Conservation (phyloP, 2,329 filamentous ascomycete species). For the Penicillium verrucosum region DNA sequence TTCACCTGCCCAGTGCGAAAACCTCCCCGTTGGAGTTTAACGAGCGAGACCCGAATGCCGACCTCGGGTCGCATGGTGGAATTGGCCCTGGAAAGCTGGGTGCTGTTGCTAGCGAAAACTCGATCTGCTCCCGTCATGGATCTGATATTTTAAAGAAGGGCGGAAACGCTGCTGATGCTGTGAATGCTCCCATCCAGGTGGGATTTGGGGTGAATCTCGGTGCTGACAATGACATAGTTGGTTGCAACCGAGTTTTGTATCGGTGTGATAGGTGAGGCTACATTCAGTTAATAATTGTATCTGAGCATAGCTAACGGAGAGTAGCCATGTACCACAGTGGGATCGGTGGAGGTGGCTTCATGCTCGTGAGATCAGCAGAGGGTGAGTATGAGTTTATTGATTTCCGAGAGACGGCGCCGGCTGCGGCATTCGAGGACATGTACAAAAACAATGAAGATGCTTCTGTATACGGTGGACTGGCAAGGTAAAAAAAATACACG, state of each 20-base stretch:
- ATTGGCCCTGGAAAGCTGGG: slow-evolving; percentile 43
- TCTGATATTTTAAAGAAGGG: slow-evolving; percentile 60
- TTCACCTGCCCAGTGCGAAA: slow-evolving; percentile 22
- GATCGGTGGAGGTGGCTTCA: slow-evolving; percentile 87
- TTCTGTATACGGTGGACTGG: slow-evolving; percentile 70
- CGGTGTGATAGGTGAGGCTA: slow-evolving; percentile 59
- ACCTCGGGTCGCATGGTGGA: slow-evolving; percentile 29
- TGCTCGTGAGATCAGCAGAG: slow-evolving; percentile 68
- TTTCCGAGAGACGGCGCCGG: slow-evolving; percentile 84
- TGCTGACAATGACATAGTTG: slow-evolving; percentile 42
- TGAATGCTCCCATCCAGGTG: slow-evolving; percentile 28
- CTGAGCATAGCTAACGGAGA: background rate
- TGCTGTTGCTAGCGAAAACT: slow-evolving; percentile 68
- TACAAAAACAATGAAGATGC: slow-evolving; percentile 66
- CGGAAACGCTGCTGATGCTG: slow-evolving; percentile 72
- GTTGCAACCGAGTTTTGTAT: slow-evolving; percentile 73
- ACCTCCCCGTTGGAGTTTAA: slow-evolving; percentile 22
- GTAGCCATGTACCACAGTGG: slow-evolving; percentile 72
- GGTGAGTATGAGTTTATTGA: slow-evolving; percentile 85
- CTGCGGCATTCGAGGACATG: slow-evolving; percentile 79
- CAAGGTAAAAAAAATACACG: slow-evolving; percentile 44
- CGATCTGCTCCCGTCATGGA: slow-evolving; percentile 67
- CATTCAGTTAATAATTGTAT: background rate
- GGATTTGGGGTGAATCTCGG: background rate
- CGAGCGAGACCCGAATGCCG: background rate